Evolutionary conservation across 192 early-diverging fungal species (phyloP).

Genomic region (Coemansia sp.): DNA sequence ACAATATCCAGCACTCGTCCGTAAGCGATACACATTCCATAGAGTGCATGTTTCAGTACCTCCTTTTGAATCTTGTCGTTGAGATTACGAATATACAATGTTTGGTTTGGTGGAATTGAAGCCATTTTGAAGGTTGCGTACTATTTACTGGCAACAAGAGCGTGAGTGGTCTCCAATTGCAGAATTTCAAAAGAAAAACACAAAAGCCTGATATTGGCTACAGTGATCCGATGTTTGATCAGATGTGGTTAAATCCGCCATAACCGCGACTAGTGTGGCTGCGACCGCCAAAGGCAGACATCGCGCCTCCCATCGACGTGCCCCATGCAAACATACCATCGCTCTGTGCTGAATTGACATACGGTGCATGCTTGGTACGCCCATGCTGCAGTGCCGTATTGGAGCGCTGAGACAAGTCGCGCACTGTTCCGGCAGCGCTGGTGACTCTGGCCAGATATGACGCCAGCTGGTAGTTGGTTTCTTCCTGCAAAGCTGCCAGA

Average conservation of each 20-base stretch:
- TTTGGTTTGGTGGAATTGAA: constrained; percentile 60
- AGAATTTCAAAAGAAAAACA: background rate
- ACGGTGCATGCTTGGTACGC: constrained; percentile 31
- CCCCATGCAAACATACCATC: constrained; percentile 38
- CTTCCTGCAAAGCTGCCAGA: constrained; percentile 46
- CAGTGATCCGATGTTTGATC: background rate
- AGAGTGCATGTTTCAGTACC: constrained; percentile 83
- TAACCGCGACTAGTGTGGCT: constrained; percentile 4
- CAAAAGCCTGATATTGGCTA: background rate
- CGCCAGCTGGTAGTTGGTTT: constrained; percentile 46
- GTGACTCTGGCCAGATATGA: constrained; percentile 35
- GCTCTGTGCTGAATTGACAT: constrained; percentile 19
- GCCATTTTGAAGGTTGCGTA: constrained; percentile 20
- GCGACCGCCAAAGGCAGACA: constrained; percentile 21
- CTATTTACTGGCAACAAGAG: background rate
- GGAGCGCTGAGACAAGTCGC: constrained; percentile 34
- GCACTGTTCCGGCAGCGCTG: constrained; percentile 23
- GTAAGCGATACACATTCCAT: constrained; percentile 85
- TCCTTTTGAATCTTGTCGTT: constrained; percentile 76
- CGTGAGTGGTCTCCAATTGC: background rate
- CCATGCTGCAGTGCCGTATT: constrained; percentile 34
- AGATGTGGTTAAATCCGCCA: constrained; percentile 15
- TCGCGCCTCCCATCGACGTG: constrained; percentile 17
- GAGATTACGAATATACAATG: constrained; percentile 81
- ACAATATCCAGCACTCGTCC: constrained; percentile 87